phyloP scores from a whole-genome alignment of 2,329 filamentous ascomycete genomes.

The Boeremia exigua region DNA sequence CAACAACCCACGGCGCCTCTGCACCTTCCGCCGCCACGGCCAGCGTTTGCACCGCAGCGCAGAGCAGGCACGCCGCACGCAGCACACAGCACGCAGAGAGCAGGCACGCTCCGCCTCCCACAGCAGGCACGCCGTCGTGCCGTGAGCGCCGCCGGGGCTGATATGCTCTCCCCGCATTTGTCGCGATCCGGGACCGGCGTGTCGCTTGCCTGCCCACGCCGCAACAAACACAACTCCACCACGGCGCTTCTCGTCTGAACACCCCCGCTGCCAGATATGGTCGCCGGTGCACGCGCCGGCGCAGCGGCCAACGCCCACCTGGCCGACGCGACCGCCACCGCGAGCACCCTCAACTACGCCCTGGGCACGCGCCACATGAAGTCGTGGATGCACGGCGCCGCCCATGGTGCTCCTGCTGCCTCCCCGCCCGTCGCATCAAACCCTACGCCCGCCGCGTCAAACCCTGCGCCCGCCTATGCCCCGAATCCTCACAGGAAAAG shows the following conservation, averaged over 20 bases:
- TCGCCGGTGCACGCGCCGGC: not conserved
- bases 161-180: slow-evolving; percentile 28
- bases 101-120: no score
- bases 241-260: not conserved
- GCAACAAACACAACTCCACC: not conserved
- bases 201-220: slow-evolving; percentile 3
- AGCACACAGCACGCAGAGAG: no score
- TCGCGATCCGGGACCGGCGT: slow-evolving; percentile 15
- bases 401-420: not conserved
- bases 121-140: no score
- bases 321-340: slow-evolving; percentile 21
- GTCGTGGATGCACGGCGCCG: slow-evolving; percentile 37
- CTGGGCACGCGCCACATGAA: slow-evolving; percentile 40
- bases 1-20: not conserved
- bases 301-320: slow-evolving; percentile 8
- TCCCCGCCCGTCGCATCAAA: not conserved
- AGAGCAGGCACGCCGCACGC: no score
- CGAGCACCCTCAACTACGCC: slow-evolving; percentile 33
- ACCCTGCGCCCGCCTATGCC: no score
- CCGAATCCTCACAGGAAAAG: slow-evolving; percentile 4
- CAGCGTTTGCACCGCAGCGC: not conserved
- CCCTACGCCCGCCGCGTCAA: not conserved
- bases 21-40: not conserved
- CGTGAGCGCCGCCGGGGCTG: not conserved
- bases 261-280: not conserved